Evolutionary conservation across 2,329 filamentous ascomycete genomes (phyloP).

Genomic region (Tolypocladium album): DNA sequence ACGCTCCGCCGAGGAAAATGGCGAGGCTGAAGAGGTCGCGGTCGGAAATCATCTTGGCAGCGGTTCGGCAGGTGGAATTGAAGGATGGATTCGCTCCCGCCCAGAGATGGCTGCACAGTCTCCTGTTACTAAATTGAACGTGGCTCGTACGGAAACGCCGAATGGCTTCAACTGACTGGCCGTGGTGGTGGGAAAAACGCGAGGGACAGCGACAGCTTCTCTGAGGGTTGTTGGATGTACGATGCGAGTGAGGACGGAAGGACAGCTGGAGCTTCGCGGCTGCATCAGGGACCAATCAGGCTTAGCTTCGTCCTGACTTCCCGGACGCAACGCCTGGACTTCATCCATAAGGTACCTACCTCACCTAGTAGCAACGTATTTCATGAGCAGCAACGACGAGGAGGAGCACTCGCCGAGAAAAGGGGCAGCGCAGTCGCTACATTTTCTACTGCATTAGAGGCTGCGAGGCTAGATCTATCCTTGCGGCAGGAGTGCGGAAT

Average conservation of each 20-base stretch:
- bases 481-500: background rate
- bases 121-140: background rate
- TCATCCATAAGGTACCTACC: background rate
- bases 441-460: background rate
- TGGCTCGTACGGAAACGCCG: background rate
- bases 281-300: background rate
- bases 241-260: background rate
- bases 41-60: slow-evolving; percentile 82
- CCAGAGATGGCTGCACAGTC: background rate
- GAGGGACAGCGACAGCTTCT: background rate
- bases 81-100: background rate
- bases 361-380: too few relatives aligned
- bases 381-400: background rate
- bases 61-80: slow-evolving; percentile 1
- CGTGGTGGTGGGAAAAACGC: background rate
- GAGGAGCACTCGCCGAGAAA: background rate
- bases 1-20: slow-evolving; percentile 79
- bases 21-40: slow-evolving; percentile 81
- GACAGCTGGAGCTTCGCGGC: slow-evolving; percentile 9
- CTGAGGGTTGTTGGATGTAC: background rate
- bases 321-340: background rate
- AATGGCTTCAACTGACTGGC: background rate
- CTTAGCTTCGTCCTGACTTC: background rate
- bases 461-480: background rate
- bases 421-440: background rate